Conservation (phyloP, 345 rosid species). For the Mallotus nudiflorus region DNA sequence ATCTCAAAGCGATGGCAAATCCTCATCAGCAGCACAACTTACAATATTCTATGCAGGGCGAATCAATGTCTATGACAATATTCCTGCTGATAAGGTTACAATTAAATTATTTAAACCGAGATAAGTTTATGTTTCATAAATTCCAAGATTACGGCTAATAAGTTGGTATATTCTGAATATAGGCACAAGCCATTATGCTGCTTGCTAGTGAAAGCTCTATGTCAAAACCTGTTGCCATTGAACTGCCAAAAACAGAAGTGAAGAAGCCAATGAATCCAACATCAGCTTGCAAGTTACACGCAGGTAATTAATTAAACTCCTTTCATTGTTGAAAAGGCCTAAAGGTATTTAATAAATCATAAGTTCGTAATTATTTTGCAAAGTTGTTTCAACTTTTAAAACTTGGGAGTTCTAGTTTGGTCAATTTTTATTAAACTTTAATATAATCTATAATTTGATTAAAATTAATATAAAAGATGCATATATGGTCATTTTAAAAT, state of each 20-base stretch:
- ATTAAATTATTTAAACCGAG: no score
- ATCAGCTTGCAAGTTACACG: constrained; percentile 20
- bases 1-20: constrained; percentile 2
- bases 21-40: constrained; percentile 25
- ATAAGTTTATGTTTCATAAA: no score
- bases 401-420: no score
- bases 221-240: constrained; percentile 16
- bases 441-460: no score
- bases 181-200: constrained; percentile 46
- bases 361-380: no score
- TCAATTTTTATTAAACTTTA: no score
- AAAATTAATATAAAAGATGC: no score
- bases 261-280: constrained; percentile 5
- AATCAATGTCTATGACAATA: constrained; percentile 32
- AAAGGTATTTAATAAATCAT: no score
- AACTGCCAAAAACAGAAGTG: constrained; percentile 9
- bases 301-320: neutral
- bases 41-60: constrained; percentile 40
- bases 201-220: constrained; percentile 36
- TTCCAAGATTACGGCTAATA: no score
- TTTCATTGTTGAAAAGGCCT: no score
- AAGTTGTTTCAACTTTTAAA: no score
- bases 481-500: no score
- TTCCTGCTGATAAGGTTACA: constrained; percentile 28
- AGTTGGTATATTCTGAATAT: neutral